Evolutionary conservation across 1,284 basidiomycete species (phyloP).

Genomic region (Fistulinella staudtii): DNA sequence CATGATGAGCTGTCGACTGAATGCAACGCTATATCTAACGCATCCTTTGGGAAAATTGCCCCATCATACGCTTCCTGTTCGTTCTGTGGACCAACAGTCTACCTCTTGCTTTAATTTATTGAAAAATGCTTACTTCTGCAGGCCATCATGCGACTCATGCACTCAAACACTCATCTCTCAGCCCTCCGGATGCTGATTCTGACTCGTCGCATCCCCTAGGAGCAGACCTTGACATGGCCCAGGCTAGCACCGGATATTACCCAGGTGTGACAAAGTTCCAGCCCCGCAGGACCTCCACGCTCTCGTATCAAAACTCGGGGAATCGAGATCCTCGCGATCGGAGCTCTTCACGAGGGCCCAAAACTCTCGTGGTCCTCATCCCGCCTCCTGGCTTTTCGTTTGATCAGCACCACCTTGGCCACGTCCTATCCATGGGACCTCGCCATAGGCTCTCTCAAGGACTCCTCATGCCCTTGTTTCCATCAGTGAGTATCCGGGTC

Average conservation of each 20-base stretch:
- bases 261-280: constrained; percentile 35
- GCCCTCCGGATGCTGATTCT: constrained; percentile 53
- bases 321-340: constrained; percentile 50
- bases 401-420: constrained; percentile 58
- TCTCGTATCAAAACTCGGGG: constrained; percentile 55
- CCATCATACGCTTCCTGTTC: background rate
- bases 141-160: constrained; percentile 40
- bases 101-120: background rate
- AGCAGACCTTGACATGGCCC: constrained; percentile 14
- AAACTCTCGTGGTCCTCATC: constrained; percentile 63
- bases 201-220: constrained; percentile 32
- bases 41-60: background rate
- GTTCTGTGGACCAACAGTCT: no score
- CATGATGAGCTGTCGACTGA: constrained; percentile 15
- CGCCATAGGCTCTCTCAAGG: constrained; percentile 61
- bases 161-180: constrained; percentile 40
- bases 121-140: constrained; percentile 46
- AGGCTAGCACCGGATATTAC: constrained; percentile 8
- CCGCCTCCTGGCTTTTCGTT: constrained; percentile 58
- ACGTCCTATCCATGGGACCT: constrained; percentile 58
- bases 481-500: constrained; percentile 51
- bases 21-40: constrained; percentile 1
- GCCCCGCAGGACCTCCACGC: constrained; percentile 45
- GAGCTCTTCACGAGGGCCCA: constrained; percentile 41
- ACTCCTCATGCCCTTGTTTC: constrained; percentile 68